Base-by-base conservation (phyloP, 805 yeast genomes). In the Pichia ethanolica region DNA sequence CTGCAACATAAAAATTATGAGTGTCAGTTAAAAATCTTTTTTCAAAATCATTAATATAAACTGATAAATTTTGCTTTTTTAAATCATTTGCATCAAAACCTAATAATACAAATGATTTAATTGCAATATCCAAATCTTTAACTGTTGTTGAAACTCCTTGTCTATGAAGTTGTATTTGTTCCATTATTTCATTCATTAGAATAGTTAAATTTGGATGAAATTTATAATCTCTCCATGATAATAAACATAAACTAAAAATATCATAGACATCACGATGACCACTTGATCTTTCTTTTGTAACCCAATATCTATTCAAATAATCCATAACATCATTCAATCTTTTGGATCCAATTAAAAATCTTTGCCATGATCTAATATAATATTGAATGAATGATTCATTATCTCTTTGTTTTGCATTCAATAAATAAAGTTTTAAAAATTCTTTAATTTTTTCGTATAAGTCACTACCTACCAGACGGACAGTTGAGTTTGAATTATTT, bases 301-400 rank as follows among this genome's bases (percentile, higher is more conserved):
- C 97, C 99, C 99, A 93, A 68, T 91, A 93, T 53, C 98, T 78
- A 67, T 93, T 93, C 78, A 93, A 82, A 67, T 93, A 93, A 65
- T 91, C 97, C 61, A 93, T 87, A 6, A 95, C 90, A 64, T 95
- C 93, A 65, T 89, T 89, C 64, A 93, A 70, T 66, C 88, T 86
- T 13, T 89, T 86, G 1, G 98, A 95, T 30, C 98, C 98, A 47
- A 88, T 81, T 26, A 95, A 81, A 64, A 78, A 93, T 52, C 98
- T 78, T 54, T 82, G 81, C 97, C 98, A 95, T 56, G 84, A 80
- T 61, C 82, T 75, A 42, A 88, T 95, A 60, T 93, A 93, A 62
- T 86, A 88, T 53, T 82, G 85, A 48, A 90, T 71, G 58, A 89
- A 85, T 1, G 83, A 69, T 58, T 88, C 96, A 44, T 75, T 73